Evolutionary conservation across 495 filamentous ascomycete species (phyloP), one percentile per base, ranked within the genome.

Genomic region (Rhizodiscina lignyota): DNA sequence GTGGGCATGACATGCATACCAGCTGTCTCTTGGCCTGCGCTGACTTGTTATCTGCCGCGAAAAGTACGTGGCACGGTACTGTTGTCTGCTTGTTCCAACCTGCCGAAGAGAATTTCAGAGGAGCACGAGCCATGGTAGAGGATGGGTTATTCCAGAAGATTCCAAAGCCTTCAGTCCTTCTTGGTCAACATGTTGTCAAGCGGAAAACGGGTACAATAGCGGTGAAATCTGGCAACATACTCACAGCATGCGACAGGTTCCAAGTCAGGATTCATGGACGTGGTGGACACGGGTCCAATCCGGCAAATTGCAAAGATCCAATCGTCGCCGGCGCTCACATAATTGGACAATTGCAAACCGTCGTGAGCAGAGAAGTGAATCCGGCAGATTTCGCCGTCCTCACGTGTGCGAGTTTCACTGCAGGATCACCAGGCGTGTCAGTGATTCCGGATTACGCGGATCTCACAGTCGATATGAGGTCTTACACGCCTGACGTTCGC

Each of bases 1-100:
- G 67, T 34, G 67, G 66, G 1, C 67, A 72, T 46, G 67, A 72
- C 29, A 66, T 70, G 59, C 67, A 72, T 23, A 57, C 70, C 3
- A 68, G 67, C 0, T 65, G 59, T 42, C 56, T 70, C 0, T 53
- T 70, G 2, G 67, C 63, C 0, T 60, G 64, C 0, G 57, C 66
- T 0, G 64, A 70, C 31, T 42, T 41, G 0, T 49, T 70, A 0
- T 50, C 39, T 5, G 40, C 38, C 2, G 44, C 41, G 2, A 51
- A 35, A 24, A 23, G 54, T 18, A 18, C 42, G 1, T 72, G 67
- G 67, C 48, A 38, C 22, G 67, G 67, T 3, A 70, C 67, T 0
- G 39, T 70, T 39, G 55, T 70, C n/a, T 50, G 65, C 10, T 35
- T 70, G 3, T 70, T 72, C 45, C 67, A 72, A 39, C 67, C 67